These are phyloP conservation scores for Stagonosporopsis tanaceti DNA, from an alignment of 2,329 filamentous ascomycete species.

Conservation along the genomic window DNA sequence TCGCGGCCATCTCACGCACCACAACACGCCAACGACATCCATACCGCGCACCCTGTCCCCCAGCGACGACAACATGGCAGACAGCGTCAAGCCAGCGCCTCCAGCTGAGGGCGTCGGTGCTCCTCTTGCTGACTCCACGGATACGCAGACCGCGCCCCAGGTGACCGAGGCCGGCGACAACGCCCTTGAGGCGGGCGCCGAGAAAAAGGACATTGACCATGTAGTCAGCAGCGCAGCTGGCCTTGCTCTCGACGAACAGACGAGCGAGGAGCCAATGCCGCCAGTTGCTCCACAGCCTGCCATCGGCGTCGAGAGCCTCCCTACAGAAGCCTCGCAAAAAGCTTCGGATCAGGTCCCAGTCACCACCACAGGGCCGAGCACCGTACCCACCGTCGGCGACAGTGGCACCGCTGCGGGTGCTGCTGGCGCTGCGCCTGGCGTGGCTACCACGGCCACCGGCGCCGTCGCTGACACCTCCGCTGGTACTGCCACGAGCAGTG, in stretches of 20 bases:
- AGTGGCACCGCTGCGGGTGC: slow-evolving; percentile 11
- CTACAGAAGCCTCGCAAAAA: slow-evolving; percentile 15
- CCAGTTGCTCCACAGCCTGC: slow-evolving; percentile 19
- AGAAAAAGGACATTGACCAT: slow-evolving; percentile 28
- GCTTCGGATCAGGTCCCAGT: slow-evolving; percentile 25
- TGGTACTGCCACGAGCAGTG: background rate
- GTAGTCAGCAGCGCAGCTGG: slow-evolving; percentile 27
- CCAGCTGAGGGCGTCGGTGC: slow-evolving; percentile 25
- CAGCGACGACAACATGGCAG: slow-evolving; percentile 10
- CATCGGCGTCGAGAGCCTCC: slow-evolving; percentile 11
- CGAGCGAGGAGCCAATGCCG: slow-evolving; percentile 23
- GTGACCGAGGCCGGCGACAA: slow-evolving; percentile 24
- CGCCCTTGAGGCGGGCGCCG: slow-evolving; percentile 17
- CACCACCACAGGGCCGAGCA: slow-evolving; percentile 14
- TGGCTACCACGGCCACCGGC: slow-evolving; percentile 13
- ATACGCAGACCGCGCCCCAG: slow-evolving; percentile 27
- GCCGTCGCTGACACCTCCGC: slow-evolving; percentile 8
- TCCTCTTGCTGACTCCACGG: slow-evolving; percentile 15
- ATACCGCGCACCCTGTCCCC: background rate
- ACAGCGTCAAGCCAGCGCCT: slow-evolving; percentile 13
- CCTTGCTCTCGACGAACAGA: slow-evolving; percentile 27
- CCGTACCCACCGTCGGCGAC: slow-evolving; percentile 10
- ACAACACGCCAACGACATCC: background rate
- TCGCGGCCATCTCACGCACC: background rate
- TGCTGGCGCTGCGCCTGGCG: slow-evolving; percentile 17